Evolutionary conservation across 2,329 filamentous ascomycete genomes (phyloP).

Genomic region (Periconia digitata): DNA sequence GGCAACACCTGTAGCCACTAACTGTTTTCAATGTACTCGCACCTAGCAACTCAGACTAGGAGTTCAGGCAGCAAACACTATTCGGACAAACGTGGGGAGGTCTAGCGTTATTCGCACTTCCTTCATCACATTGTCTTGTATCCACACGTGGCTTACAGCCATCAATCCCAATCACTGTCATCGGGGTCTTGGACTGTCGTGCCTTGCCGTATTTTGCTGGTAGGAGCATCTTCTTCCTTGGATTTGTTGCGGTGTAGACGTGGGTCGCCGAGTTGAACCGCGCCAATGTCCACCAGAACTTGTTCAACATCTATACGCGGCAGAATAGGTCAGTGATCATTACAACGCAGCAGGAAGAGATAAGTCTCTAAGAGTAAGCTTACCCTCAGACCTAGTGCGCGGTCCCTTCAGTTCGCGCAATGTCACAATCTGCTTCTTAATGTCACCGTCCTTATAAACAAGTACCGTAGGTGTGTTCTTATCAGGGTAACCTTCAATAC

Average conservation of each 20-base stretch:
- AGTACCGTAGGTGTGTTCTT: slow-evolving; percentile 92
- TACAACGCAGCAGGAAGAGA: background rate
- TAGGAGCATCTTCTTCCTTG: slow-evolving; percentile 57
- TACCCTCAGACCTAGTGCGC: slow-evolving; percentile 29
- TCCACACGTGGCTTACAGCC: background rate
- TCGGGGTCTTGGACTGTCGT: slow-evolving; percentile 48
- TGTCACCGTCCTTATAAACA: slow-evolving; percentile 90
- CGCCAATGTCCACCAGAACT: slow-evolving; percentile 79
- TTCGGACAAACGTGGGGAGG: background rate
- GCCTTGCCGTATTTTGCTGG: slow-evolving; percentile 51
- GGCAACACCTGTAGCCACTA: too few relatives aligned
- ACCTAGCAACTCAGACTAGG: too few relatives aligned
- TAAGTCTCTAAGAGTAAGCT: background rate
- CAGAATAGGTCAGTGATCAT: slow-evolving; percentile 11
- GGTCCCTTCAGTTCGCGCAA: slow-evolving; percentile 73
- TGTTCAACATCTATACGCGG: slow-evolving; percentile 67
- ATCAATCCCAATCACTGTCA: slow-evolving; percentile 64
- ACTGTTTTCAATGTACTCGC: too few relatives aligned
- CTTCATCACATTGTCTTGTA: background rate
- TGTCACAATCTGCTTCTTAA: slow-evolving; percentile 89
- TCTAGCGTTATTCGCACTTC: background rate
- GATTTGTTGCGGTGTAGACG: slow-evolving; percentile 65
- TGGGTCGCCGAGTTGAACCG: slow-evolving; percentile 75
- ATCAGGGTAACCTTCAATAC: slow-evolving; percentile 96
- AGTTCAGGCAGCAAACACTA: background rate